phyloP scores from a whole-genome alignment of 345 rosid genomes.

The Syzygium oleosum region DNA sequence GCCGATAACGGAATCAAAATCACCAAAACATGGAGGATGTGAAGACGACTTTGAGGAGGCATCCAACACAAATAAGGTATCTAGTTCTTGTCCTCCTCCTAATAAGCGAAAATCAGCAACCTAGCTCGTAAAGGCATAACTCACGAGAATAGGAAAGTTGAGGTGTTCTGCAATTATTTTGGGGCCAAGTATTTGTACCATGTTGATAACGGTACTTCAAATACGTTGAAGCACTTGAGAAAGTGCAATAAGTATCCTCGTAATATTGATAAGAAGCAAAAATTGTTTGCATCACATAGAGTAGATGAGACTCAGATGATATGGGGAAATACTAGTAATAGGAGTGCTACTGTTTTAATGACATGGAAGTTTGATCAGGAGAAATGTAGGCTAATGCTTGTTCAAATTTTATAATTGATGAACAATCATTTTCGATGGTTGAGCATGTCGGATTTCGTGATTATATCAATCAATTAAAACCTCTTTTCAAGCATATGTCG shows the following conservation, averaged over 20 bases:
- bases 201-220: not conserved
- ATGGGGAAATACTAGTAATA: not conserved
- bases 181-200: not conserved
- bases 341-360: too few species aligned
- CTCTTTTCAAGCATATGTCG: fast-evolving
- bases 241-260: not conserved
- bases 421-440: too few species aligned
- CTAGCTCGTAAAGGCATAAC: not conserved
- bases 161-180: not conserved
- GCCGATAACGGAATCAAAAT: not conserved
- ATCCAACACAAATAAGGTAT: too few species aligned
- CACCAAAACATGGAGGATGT: not conserved
- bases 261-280: too few species aligned
- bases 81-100: not conserved
- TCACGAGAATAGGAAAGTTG: not conserved
- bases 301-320: not conserved
- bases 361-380: not conserved
- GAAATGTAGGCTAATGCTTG: too few species aligned
- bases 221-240: not conserved
- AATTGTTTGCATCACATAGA: too few species aligned
- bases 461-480: not conserved
- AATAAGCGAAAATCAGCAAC: too few species aligned
- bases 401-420: too few species aligned
- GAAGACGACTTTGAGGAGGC: not conserved
- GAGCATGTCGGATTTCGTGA: too few species aligned